phyloP scores from a whole-genome alignment of 2,329 filamentous ascomycete genomes.

The Knufia fluminis region DNA sequence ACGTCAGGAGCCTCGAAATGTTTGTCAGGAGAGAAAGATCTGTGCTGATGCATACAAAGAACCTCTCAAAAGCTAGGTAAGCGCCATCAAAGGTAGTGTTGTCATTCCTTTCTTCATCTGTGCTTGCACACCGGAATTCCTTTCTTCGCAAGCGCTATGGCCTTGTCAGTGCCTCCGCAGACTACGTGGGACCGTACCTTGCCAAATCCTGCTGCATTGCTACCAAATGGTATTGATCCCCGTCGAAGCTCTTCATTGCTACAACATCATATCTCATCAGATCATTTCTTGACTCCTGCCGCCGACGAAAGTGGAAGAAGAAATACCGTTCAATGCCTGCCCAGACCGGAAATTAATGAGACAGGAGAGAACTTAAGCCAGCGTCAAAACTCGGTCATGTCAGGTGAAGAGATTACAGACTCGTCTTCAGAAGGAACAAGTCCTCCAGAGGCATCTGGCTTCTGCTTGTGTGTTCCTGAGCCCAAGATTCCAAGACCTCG shows the following conservation, averaged over 20 bases:
- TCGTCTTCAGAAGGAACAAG: constrained; percentile 6
- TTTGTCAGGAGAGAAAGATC: constrained; percentile 16
- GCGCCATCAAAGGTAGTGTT: constrained; percentile 17
- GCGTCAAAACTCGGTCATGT: constrained; percentile 9
- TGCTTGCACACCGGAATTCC: constrained; percentile 20
- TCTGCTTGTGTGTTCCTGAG: constrained; percentile 62
- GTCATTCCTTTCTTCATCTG: constrained; percentile 8
- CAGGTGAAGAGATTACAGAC: constrained; percentile 5
- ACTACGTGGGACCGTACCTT: constrained; percentile 42
- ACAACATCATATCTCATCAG: constrained; percentile 20
- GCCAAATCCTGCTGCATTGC: constrained; percentile 25
- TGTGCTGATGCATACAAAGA: constrained; percentile 17
- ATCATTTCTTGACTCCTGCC: constrained; percentile 12
- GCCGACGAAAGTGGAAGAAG: constrained; percentile 12
- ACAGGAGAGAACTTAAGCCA: not conserved
- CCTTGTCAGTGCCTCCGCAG: constrained; percentile 19
- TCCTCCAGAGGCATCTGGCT: constrained; percentile 27
- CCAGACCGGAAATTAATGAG: not conserved
- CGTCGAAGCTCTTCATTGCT: constrained; percentile 20
- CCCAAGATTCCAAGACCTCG: constrained; percentile 62
- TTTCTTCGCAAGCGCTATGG: constrained; percentile 23
- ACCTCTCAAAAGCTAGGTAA: constrained; percentile 13
- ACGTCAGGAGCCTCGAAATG: constrained; percentile 5
- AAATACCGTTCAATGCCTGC: constrained; percentile 14
- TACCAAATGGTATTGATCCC: constrained; percentile 8